Conservation (phyloP, 257 asterid species). For the Capsicum baccatum region DNA sequence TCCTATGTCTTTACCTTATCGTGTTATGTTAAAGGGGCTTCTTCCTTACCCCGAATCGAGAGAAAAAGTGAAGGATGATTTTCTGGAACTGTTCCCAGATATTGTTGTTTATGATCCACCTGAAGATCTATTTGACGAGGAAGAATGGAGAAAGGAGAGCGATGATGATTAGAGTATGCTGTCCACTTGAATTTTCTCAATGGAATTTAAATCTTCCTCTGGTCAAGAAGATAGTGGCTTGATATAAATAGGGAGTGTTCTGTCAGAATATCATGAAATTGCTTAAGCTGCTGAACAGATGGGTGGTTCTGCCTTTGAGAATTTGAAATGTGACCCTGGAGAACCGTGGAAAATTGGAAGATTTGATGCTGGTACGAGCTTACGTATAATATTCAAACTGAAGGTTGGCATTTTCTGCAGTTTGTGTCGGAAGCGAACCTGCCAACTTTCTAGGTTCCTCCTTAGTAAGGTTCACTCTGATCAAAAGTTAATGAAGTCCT, state of each 20-base stretch:
- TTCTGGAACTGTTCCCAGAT: slow-evolving; percentile 79
- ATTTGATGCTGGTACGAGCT: not conserved
- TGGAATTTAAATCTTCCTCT: not conserved
- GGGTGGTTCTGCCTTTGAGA: slow-evolving; percentile 12
- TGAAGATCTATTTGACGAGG: slow-evolving; percentile 68
- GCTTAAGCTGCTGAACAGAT: not conserved
- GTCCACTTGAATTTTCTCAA: slow-evolving; percentile 14
- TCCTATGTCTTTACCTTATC: slow-evolving; percentile 78
- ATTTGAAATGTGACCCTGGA: not conserved
- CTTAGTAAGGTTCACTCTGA: not conserved
- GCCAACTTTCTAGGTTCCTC: not conserved
- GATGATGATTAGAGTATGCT: slow-evolving; percentile 51
- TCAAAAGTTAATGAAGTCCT: not conserved
- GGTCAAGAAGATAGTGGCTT: slow-evolving; percentile 21
- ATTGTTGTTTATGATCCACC: slow-evolving; percentile 89
- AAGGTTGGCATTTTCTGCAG: slow-evolving; percentile 11
- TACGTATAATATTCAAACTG: not conserved
- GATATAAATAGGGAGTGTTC: not conserved
- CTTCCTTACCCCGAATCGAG: slow-evolving; percentile 77
- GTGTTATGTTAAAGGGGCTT: slow-evolving; percentile 89
- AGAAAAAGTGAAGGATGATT: slow-evolving; percentile 88
- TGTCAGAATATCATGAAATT: not conserved
- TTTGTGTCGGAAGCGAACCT: not conserved
- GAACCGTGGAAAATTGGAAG: not conserved
- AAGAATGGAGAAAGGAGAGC: slow-evolving; percentile 46